phyloP scores from a whole-genome alignment of 1,284 basidiomycete genomes.

The Bondarzewia mesenterica region DNA sequence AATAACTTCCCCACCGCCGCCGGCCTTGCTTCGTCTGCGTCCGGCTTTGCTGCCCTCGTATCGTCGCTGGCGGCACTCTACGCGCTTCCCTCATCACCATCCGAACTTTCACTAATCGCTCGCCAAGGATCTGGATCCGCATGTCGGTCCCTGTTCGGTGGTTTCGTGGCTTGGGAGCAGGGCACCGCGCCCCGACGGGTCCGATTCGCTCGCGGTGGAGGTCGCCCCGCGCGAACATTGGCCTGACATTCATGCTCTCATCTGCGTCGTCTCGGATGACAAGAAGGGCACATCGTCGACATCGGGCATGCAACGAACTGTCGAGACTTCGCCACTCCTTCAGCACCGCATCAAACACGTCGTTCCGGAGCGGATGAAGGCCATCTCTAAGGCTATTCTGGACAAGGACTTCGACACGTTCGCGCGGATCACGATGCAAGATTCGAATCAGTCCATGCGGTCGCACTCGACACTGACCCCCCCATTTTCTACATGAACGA shows the following conservation, averaged over 20 bases:
- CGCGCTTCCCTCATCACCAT: constrained; percentile 59
- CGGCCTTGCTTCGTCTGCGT: constrained; percentile 94
- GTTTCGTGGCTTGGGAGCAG: constrained; percentile 95
- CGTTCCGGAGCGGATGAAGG: constrained; percentile 84
- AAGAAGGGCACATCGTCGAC: constrained; percentile 98
- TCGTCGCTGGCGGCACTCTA: constrained; percentile 87
- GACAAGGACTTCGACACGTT: constrained; percentile 83
- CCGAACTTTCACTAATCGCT: constrained; percentile 83
- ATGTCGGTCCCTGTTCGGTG: constrained; percentile 94
- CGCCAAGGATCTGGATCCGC: constrained; percentile 97
- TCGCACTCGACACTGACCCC: constrained; percentile 92
- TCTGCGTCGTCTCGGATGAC: constrained; percentile 93
- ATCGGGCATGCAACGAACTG: constrained; percentile 96
- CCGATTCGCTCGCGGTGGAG: constrained; percentile 84
- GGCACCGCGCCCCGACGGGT: constrained; percentile 61
- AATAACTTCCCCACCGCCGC: constrained; percentile 99
- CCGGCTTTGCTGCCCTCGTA: constrained; percentile 93
- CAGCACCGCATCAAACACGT: constrained; percentile 84
- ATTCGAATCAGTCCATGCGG: constrained; percentile 98
- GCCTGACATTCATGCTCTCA: constrained; percentile 94
- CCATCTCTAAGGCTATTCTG: constrained; percentile 76
- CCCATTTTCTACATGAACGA: constrained; percentile 99
- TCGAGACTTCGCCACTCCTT: constrained; percentile 85
- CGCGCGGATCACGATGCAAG: constrained; percentile 89
- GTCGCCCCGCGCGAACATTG: constrained; percentile 85